Percentiles rank a stretch among this genome's conserved stretches.
phyloP scores from a whole-genome alignment of 2,329 filamentous ascomycete genomes.

The Penicillium sp. region DNA sequence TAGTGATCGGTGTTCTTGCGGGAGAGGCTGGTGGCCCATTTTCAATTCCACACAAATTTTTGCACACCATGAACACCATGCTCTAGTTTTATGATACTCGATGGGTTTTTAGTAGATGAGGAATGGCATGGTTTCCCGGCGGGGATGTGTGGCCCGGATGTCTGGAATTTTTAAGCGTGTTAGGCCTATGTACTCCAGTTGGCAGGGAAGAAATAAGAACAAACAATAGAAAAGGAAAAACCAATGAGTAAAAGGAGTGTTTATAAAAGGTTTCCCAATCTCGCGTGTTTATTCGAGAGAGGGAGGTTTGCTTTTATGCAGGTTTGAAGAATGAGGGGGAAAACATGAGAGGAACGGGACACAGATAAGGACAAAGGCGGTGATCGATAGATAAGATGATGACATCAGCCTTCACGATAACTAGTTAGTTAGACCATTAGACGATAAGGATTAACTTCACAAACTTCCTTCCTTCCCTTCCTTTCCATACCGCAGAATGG shows the following conservation, averaged over 20 bases:
- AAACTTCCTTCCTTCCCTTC: neutral
- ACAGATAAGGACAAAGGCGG: neutral
- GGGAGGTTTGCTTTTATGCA: neutral
- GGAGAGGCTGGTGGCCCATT: constrained; percentile 1
- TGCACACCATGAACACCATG: neutral
- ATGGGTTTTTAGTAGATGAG: neutral
- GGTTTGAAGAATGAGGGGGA: neutral
- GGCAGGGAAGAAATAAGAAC: neutral
- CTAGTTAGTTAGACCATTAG: too few relatives aligned
- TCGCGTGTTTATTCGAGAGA: neutral
- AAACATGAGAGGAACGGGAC: neutral
- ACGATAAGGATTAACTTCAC: neutral
- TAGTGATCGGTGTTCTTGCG: neutral
- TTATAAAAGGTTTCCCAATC: too few relatives aligned
- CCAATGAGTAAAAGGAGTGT: too few relatives aligned
- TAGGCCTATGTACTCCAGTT: neutral
- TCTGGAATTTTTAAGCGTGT: neutral
- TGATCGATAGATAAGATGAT: neutral
- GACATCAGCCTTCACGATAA: too few relatives aligned
- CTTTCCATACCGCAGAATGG: neutral
- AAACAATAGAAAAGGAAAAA: neutral
- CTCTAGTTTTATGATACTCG: neutral
- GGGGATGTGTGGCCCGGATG: neutral
- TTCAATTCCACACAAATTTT: neutral
- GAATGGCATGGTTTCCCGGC: neutral